These are phyloP conservation scores for Syncephalis fuscata DNA, from an alignment of 371 early-diverging fungal species.

Conservation along the genomic window DNA sequence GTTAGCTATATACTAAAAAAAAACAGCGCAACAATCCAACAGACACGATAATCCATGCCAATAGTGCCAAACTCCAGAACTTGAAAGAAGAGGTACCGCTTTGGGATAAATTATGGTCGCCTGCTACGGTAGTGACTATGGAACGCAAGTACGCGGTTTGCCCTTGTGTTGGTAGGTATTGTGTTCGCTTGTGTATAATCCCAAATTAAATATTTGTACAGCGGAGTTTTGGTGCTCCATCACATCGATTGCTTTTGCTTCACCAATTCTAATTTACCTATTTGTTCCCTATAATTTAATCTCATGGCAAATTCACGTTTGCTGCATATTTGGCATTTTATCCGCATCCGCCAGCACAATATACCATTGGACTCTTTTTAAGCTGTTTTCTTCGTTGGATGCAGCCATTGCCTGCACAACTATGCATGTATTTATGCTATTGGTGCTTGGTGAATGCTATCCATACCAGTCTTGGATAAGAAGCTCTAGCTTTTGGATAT, in stretches of 20 bases:
- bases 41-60: too few species aligned
- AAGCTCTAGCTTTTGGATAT: too few species aligned
- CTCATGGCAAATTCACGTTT: slow-evolving; percentile 14
- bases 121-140: slow-evolving; percentile 5
- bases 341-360: slow-evolving; percentile 14
- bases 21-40: too few species aligned
- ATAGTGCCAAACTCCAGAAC: too few species aligned
- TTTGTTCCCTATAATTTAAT: slow-evolving; percentile 12
- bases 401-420: slow-evolving; percentile 20
- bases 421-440: slow-evolving; percentile 1
- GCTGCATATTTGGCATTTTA: slow-evolving; percentile 13
- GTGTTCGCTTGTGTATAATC: background rate
- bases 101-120: background rate
- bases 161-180: slow-evolving; percentile 1
- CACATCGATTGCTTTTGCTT: slow-evolving; percentile 21
- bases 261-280: slow-evolving; percentile 14
- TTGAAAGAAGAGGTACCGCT: too few species aligned
- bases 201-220: slow-evolving; percentile 2
- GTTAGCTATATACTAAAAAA: too few species aligned
- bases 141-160: slow-evolving; percentile 2
- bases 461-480: too few species aligned
- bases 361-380: slow-evolving; percentile 21
- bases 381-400: slow-evolving; percentile 21
- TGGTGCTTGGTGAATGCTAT: too few species aligned
- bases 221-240: slow-evolving; percentile 26